These are phyloP conservation scores for Trichoderma sp. DNA, from an alignment of 2,329 filamentous ascomycete genomes.

Conservation along the genomic window DNA sequence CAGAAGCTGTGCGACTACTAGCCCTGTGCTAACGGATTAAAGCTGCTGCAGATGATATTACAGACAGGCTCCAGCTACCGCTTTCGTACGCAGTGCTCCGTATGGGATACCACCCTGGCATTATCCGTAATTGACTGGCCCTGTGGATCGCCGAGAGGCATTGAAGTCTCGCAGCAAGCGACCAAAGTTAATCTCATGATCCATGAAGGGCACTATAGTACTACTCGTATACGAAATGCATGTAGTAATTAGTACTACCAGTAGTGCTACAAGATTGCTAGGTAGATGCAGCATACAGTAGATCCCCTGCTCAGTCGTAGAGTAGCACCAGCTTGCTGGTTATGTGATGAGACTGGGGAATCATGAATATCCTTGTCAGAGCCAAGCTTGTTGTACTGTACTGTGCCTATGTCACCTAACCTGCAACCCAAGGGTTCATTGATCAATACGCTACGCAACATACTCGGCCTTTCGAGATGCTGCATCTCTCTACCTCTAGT, in stretches of 20 bases:
- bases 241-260: background rate
- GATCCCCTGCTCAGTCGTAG: background rate
- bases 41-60: conserved; percentile 7
- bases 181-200: conserved; percentile 2
- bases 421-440: background rate
- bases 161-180: background rate
- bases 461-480: background rate
- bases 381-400: background rate
- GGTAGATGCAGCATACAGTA: background rate
- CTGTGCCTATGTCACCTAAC: background rate
- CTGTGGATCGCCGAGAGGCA: background rate
- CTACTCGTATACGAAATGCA: background rate
- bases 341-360: background rate
- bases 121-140: conserved; percentile 23
- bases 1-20: background rate
- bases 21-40: background rate
- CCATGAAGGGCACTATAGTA: background rate
- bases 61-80: conserved; percentile 12
- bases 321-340: background rate
- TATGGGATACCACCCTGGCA: conserved; percentile 14
- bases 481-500: background rate
- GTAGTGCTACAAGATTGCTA: background rate
- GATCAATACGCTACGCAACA: background rate
- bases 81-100: conserved; percentile 20
- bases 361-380: background rate